Base-by-base conservation (phyloP, 495 filamentous ascomycete genomes). In the Friedmanniomyces simplex region DNA sequence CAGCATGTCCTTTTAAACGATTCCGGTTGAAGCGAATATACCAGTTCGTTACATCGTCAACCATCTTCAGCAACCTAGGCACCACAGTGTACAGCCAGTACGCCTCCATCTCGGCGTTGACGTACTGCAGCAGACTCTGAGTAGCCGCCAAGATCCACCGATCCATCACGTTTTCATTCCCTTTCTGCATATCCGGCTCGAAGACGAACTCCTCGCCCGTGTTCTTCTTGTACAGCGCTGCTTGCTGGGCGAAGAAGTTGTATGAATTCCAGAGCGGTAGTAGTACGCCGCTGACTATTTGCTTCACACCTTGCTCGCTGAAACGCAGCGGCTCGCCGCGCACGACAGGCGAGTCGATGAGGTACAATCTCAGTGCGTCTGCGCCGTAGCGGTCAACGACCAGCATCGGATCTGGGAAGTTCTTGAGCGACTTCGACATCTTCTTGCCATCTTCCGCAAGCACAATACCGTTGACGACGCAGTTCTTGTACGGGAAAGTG, bases 1-100 rank as follows among this genome's bases (percentile, higher is more conserved):
- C 51, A 8, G 53, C 34, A 71, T 94, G 91, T 55, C 93, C 93
- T 82, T 97, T 98, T 54, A 98, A 76, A 20, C 93, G 85, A 69
- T 89, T 89, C 30, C 93, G 82, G 76, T 98, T 98, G 77, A 97
- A 96, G n/a, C 91, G 82, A 68, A 98, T 98, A 71, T 98, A 98
- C 94, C 94, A 98, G 72, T 98, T 98, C 1, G 93, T 97, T 6
- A 88, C 88, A 71, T 93, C 90, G 67, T 98, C 93, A 61, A 97
- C 93, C 69, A 95, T 79, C 54, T 79, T 81, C 28, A 98, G 79
- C 55, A 98, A 73, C 51, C 86, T 81, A 18, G 94, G 93, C 52
- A 96, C 91, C 22, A 98, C 93, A 8, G 93, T 98, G 69, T 96
- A 98, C 74, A 66, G 64, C 42, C 69, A 32, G 53, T 77, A 68